Conservation (phyloP, 768 basidiomycete genomes). For the Amanita jacksonii region DNA sequence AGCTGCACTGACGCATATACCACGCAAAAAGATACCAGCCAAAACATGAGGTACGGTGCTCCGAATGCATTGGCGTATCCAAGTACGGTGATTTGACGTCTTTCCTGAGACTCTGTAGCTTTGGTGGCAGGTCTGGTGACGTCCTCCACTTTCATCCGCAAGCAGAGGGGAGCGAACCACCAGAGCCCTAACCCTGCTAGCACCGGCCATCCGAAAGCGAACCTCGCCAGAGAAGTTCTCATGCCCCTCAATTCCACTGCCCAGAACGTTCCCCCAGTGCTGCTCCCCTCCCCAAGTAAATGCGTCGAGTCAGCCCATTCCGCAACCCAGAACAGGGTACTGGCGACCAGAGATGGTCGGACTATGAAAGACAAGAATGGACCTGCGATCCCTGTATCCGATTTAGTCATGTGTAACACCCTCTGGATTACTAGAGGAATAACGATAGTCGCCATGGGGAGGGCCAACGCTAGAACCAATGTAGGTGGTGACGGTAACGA, state of each 20-base stretch:
- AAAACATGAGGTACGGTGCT: slow-evolving; percentile 79
- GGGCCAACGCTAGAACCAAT: slow-evolving; percentile 44
- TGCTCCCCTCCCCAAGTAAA: slow-evolving; percentile 25
- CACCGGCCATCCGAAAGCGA: slow-evolving; percentile 39
- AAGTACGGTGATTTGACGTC: slow-evolving; percentile 40
- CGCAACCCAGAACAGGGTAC: slow-evolving; percentile 64
- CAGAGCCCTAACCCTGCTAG: slow-evolving; percentile 55
- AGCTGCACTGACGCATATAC: slow-evolving; percentile 65
- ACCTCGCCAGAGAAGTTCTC: slow-evolving; percentile 56
- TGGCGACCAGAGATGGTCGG: slow-evolving; percentile 46
- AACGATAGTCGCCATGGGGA: slow-evolving; percentile 39
- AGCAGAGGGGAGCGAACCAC: slow-evolving; percentile 65
- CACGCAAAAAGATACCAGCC: slow-evolving; percentile 52
- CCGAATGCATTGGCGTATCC: slow-evolving; percentile 91
- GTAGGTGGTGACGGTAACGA: slow-evolving; percentile 57
- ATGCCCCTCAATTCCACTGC: slow-evolving; percentile 34
- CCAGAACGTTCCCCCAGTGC: slow-evolving; percentile 15
- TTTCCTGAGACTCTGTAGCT: slow-evolving; percentile 6
- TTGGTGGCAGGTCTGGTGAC: slow-evolving; percentile 9
- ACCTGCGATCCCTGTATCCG: slow-evolving; percentile 64
- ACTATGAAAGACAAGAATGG: slow-evolving; percentile 53
- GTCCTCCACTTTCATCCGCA: slow-evolving; percentile 42
- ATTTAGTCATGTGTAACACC: slow-evolving; percentile 57
- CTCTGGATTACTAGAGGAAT: slow-evolving; percentile 47
- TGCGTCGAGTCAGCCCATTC: slow-evolving; percentile 67